Percentiles rank a stretch among this genome's conserved stretches.
These are phyloP conservation scores for Pichia sp. DNA, from an alignment of 1,139 yeast genomes.

Conservation along the genomic window DNA sequence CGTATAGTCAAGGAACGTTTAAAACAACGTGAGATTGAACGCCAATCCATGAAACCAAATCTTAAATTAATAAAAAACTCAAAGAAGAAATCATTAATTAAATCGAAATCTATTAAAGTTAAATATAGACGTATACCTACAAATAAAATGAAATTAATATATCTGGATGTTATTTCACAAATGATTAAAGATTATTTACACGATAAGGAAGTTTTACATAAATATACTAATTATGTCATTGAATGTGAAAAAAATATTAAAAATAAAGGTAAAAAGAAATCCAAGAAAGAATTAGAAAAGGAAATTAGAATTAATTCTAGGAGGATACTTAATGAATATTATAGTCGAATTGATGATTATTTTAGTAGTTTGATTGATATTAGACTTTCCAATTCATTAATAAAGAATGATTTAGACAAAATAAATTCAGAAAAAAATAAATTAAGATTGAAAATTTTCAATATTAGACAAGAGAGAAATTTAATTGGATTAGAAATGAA, in stretches of 20 bases:
- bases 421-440: slow-evolving; percentile 39
- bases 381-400: slow-evolving; percentile 34
- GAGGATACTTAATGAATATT: slow-evolving; percentile 20
- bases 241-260: not conserved
- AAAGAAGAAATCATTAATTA: slow-evolving; percentile 22
- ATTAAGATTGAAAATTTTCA: slow-evolving; percentile 36
- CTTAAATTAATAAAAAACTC: slow-evolving; percentile 19
- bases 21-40: not conserved
- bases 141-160: slow-evolving; percentile 23
- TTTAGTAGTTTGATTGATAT: slow-evolving; percentile 30
- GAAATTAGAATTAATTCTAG: slow-evolving; percentile 1
- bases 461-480: slow-evolving; percentile 36
- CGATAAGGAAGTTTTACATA: slow-evolving; percentile 9
- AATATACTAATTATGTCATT: slow-evolving; percentile 4
- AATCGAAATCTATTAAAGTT: slow-evolving; percentile 19
- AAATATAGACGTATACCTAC: slow-evolving; percentile 26
- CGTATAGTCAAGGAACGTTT: slow-evolving; percentile 5
- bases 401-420: slow-evolving; percentile 34
- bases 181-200: slow-evolving; percentile 26
- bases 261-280: slow-evolving; percentile 16
- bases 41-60: too few species aligned
- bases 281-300: not conserved
- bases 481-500: slow-evolving; percentile 38
- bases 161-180: slow-evolving; percentile 33
- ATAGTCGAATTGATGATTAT: slow-evolving; percentile 21